Base-by-base conservation (phyloP, 2,329 filamentous ascomycete species). In the Anisogramma anomala region DNA sequence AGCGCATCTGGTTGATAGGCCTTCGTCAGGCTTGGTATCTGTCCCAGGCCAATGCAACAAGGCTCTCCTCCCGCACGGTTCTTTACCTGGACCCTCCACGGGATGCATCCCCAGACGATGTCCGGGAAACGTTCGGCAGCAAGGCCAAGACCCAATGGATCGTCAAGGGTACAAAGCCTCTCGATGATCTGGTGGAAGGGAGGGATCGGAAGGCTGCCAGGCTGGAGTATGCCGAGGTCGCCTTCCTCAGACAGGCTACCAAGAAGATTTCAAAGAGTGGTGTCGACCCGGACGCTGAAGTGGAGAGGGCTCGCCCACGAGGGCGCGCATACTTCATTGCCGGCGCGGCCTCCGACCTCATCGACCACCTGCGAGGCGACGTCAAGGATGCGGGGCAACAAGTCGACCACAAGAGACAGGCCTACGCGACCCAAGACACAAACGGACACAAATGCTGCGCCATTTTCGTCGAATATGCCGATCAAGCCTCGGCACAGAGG, bases 1-100 rank as follows among this genome's bases (percentile, higher is more conserved):
- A 98, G 61, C 80, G 80, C 56, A 81, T 98, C 53, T 96, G 82
- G 71, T 94, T 87, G 61, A 84, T 95, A 65, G 94, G 94, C 53
- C 64, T 96, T 39, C 84, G 89, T 49, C 91, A 96, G 63, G 89
- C 89, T 1, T 96, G 93, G 64, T 76, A 88, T n/a, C 70, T 94
- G 42, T 84, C 86, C 2, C 86, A 84, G 1, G 69, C 83, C 37
- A 89, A 94, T 55, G 75, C 86, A 20, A 82, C 79, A 50, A 82
- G 88, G 14, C 77, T 96, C 31, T 95, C 89, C 0, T 87, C 88
- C 0, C 77, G 87, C 20, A 95, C 88, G 1, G 87, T 96, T 6
- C 74, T 98, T n/a, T 94, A 94, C 60, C 83, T 87, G 1, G 82
- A 83, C 1, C 85, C 94, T 1, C 88, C 89, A 0, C 65, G 76